These are phyloP conservation scores for Zygoascus bituminiphila DNA, from an alignment of 805 yeast species.

Conservation along the genomic window DNA sequence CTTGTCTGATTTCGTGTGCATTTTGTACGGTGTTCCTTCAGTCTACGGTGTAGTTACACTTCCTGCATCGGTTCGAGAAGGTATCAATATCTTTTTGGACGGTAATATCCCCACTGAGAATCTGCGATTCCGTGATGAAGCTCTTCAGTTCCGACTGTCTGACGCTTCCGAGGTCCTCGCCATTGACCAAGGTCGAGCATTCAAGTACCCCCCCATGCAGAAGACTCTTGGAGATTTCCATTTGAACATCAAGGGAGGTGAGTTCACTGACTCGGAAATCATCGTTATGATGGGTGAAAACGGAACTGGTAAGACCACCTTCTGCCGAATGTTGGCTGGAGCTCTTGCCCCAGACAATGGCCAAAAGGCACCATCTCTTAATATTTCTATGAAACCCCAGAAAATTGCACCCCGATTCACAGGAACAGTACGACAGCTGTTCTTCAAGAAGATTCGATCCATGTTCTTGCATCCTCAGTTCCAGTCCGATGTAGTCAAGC, in stretches of 20 bases:
- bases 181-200: conserved; percentile 71
- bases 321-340: conserved; percentile 93
- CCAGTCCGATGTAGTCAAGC: conserved; percentile 96
- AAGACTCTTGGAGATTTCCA: conserved; percentile 97
- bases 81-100: conserved; percentile 95
- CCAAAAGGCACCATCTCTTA: conserved; percentile 71
- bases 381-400: conserved; percentile 97
- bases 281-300: conserved; percentile 99
- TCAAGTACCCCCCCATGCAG: conserved; percentile 68
- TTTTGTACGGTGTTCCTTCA: conserved; percentile 94
- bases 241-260: conserved; percentile 74
- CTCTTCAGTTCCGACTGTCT: conserved; percentile 83
- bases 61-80: conserved; percentile 97
- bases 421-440: conserved; percentile 96
- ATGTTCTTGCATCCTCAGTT: conserved; percentile 93
- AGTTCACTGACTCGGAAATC: conserved; percentile 91
- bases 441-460: conserved; percentile 92
- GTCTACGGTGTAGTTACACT: conserved; percentile 97
- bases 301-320: conserved; percentile 99
- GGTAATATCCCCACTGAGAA: conserved; percentile 97
- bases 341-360: conserved; percentile 81
- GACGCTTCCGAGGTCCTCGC: conserved; percentile 84
- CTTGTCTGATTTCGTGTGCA: conserved; percentile 93
- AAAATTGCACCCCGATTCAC: conserved; percentile 98
- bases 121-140: conserved; percentile 92